Evolutionary conservation across 805 yeast genomes (phyloP).

Genomic region (Candida gorgasii): DNA sequence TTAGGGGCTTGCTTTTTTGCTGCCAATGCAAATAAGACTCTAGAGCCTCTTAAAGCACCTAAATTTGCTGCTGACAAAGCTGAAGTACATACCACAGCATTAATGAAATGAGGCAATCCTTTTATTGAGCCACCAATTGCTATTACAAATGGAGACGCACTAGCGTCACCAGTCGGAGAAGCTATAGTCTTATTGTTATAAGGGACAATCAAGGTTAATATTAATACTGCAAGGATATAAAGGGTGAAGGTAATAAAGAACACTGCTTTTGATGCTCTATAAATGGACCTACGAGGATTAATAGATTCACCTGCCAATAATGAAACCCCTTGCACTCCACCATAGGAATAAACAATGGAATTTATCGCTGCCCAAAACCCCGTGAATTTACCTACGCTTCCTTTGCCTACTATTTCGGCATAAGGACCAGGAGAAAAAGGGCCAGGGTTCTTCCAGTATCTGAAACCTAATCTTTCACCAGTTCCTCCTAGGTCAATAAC

Average conservation of each 20-base stretch:
- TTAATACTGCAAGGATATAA: slow-evolving; percentile 31
- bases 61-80: slow-evolving; percentile 42
- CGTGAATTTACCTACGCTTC: slow-evolving; percentile 35
- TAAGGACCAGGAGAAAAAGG: slow-evolving; percentile 43
- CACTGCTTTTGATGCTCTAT: slow-evolving; percentile 30
- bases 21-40: slow-evolving; percentile 39
- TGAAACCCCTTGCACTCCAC: slow-evolving; percentile 31
- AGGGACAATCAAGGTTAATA: slow-evolving; percentile 34
- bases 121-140: slow-evolving; percentile 18
- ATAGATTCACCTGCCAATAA: slow-evolving; percentile 32
- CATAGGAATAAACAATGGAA: slow-evolving; percentile 40
- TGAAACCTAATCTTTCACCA: slow-evolving; percentile 25
- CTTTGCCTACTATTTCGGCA: slow-evolving; percentile 33
- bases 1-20: slow-evolving; percentile 40
- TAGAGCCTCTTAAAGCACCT: slow-evolving; percentile 26
- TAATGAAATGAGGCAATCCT: slow-evolving; percentile 37
- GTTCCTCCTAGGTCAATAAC: slow-evolving; percentile 26
- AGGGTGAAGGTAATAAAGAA: slow-evolving; percentile 29
- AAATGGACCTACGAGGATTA: slow-evolving; percentile 33
- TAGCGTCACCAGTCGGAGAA: slow-evolving; percentile 3
- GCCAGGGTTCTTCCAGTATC: slow-evolving; percentile 42
- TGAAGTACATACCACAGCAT: slow-evolving; percentile 40
- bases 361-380: slow-evolving; percentile 35
- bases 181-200: slow-evolving; percentile 27
- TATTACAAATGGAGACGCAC: neutral